A percentile compares a stretch with the other conserved stretches of the same genome.
Conservation (phyloP, 2,329 filamentous ascomycete genomes). For the Neonectria ditissima region DNA sequence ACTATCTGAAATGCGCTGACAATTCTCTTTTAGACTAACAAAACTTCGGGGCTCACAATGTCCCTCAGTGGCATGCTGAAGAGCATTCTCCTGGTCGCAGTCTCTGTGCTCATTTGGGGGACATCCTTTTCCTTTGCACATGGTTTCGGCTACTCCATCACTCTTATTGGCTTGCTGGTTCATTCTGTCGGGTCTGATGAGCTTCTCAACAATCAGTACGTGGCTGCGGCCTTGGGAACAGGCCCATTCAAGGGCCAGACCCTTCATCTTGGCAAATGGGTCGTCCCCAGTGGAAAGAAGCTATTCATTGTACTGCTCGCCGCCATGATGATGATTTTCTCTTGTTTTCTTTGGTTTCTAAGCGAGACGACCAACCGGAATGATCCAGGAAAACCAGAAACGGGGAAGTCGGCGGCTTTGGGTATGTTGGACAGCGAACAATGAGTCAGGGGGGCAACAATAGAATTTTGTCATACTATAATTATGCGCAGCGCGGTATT, state of each 20-base stretch:
- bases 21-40: conserved; percentile 72
- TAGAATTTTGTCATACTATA: background rate
- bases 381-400: background rate
- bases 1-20: background rate
- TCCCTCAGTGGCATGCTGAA: conserved; percentile 87
- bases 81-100: conserved; percentile 81
- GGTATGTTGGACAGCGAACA: background rate
- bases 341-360: background rate
- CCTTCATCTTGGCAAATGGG: background rate
- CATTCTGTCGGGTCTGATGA: conserved; percentile 57
- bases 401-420: background rate
- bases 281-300: background rate
- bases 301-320: background rate
- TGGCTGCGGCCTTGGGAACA: background rate
- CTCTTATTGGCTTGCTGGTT: conserved; percentile 61
- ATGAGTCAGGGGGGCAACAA: background rate
- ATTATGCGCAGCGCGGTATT: too few species aligned
- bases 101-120: conserved; percentile 81
- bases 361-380: background rate
- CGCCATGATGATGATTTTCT: background rate
- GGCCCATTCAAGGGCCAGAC: background rate
- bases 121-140: conserved; percentile 77
- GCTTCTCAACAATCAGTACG: conserved; percentile 17
- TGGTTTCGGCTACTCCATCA: conserved; percentile 80
- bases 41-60: conserved; percentile 84